Evolutionary conservation across 306 rosid species (phyloP).

Genomic region (Luffa aegyptiaca): DNA sequence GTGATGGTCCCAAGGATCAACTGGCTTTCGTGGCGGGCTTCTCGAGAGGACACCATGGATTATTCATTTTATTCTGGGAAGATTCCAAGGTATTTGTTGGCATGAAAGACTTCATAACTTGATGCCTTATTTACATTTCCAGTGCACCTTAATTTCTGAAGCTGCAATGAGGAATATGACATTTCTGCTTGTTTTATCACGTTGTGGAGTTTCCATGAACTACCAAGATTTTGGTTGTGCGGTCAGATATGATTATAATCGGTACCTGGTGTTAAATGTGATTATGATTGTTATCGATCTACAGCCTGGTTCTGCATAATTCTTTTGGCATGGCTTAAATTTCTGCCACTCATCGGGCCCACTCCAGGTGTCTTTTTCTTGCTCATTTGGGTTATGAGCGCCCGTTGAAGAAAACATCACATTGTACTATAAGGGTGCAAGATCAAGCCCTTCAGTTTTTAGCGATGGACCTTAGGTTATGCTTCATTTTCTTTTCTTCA

Average conservation of each 20-base stretch:
- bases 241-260: background rate
- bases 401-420: slow-evolving; percentile 3
- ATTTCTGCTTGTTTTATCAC: background rate
- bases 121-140: background rate
- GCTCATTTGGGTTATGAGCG: background rate
- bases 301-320: background rate
- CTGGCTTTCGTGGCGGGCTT: background rate
- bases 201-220: slow-evolving; percentile 4
- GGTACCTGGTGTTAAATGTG: background rate
- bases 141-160: slow-evolving; percentile 1
- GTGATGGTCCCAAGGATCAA: background rate
- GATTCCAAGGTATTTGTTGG: background rate
- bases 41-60: background rate
- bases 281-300: background rate
- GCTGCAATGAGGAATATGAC: background rate
- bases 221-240: slow-evolving; percentile 4
- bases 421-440: slow-evolving; percentile 3
- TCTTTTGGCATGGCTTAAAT: background rate
- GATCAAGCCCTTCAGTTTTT: slow-evolving; percentile 6
- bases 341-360: background rate
- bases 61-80: slow-evolving; percentile 1
- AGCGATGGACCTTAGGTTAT: background rate
- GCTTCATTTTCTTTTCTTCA: background rate
- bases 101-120: background rate
- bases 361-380: background rate